Evolutionary conservation across 768 basidiomycete genomes (phyloP).

Genomic region (Mycena epipterygia): DNA sequence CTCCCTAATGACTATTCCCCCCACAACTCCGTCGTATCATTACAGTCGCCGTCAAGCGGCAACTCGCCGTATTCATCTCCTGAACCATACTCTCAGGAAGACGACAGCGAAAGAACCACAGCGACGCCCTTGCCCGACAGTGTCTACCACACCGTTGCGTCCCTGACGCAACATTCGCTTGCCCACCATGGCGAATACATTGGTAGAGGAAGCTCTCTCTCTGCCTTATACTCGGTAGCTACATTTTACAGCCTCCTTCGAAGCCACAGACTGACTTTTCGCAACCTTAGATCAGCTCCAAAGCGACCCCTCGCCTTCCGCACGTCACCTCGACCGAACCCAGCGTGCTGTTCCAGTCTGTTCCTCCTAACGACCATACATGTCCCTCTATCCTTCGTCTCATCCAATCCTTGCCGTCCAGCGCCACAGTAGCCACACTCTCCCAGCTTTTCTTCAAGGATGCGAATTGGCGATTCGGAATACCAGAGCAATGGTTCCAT

Average conservation of each 20-base stretch:
- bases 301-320: constrained; percentile 49
- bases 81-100: constrained; percentile 34
- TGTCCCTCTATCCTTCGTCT: constrained; percentile 46
- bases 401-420: constrained; percentile 49
- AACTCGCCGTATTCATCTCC: constrained; percentile 38
- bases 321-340: constrained; percentile 58
- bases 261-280: constrained; percentile 11
- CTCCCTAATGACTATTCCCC: constrained; percentile 31
- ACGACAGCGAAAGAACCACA: constrained; percentile 33
- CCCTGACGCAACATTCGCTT: constrained; percentile 58
- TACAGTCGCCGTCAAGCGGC: constrained; percentile 35
- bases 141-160: constrained; percentile 56
- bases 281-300: constrained; percentile 51
- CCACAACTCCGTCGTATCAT: constrained; percentile 30
- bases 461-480: constrained; percentile 65
- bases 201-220: constrained; percentile 61
- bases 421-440: constrained; percentile 49
- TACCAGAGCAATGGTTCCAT: constrained; percentile 64
- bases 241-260: not conserved
- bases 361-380: constrained; percentile 18
- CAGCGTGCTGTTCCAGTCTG: constrained; percentile 34
- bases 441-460: constrained; percentile 58
- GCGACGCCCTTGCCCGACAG: constrained; percentile 45
- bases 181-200: constrained; percentile 65
- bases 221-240: constrained; percentile 61